Percentiles rank a stretch among this genome's conserved stretches.
phyloP scores from a whole-genome alignment of 257 asterid species.

The Scutellaria baicalensis region DNA sequence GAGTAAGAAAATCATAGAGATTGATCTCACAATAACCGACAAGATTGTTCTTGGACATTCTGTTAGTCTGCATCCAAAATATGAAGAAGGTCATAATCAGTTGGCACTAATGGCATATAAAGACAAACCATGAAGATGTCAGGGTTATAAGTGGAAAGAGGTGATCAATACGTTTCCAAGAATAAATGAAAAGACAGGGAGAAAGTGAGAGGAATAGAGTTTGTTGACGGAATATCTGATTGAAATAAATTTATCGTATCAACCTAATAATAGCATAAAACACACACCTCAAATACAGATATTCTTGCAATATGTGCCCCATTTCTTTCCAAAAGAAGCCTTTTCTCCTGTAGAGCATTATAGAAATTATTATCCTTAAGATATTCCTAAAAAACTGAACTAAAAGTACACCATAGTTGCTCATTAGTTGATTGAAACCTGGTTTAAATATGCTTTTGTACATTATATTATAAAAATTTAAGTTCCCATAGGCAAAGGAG shows the following conservation, averaged over 20 bases:
- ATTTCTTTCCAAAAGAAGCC: slow-evolving; percentile 77
- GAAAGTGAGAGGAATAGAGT: not conserved
- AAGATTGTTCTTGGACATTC: slow-evolving; percentile 73
- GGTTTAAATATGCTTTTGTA: not conserved
- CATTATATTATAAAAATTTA: not conserved
- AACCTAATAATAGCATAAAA: not conserved
- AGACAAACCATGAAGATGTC: slow-evolving; percentile 1
- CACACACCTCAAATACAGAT: slow-evolving; percentile 85
- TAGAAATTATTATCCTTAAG: not conserved
- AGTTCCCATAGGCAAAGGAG: not conserved
- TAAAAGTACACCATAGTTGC: not conserved
- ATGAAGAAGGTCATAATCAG: slow-evolving; percentile 15
- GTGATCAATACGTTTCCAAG: not conserved
- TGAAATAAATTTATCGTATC: slow-evolving; percentile 1
- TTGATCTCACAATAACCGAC: slow-evolving; percentile 86
- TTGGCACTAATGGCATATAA: slow-evolving; percentile 4
- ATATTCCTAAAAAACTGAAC: not conserved
- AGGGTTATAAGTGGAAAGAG: not conserved
- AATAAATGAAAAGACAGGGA: not conserved
- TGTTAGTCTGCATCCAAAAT: slow-evolving; percentile 74
- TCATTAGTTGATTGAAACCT: not conserved
- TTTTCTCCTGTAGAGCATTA: slow-evolving; percentile 65
- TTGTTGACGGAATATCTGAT: not conserved
- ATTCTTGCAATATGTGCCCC: slow-evolving; percentile 90
- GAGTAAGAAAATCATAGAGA: slow-evolving; percentile 71